Evolutionary conservation across 2,329 filamentous ascomycete genomes (phyloP).

Genomic region (Fusarium sp.): DNA sequence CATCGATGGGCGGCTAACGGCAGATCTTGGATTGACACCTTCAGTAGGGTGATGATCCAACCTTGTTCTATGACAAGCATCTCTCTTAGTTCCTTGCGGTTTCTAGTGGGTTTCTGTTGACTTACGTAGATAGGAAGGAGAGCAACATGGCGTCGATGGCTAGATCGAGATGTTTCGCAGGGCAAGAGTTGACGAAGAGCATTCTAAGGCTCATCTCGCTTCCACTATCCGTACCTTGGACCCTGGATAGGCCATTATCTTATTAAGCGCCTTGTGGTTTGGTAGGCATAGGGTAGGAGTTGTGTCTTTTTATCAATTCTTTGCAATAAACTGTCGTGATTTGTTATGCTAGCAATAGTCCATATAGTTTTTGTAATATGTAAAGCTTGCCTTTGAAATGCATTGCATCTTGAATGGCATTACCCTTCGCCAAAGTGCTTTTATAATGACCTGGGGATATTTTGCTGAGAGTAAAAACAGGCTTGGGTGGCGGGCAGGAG

Average conservation of each 20-base stretch:
- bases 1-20: neutral
- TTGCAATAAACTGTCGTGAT: neutral
- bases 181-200: slow-evolving; percentile 1
- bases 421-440: accelerated
- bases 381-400: neutral
- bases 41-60: neutral
- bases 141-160: neutral
- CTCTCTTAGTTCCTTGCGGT: neutral
- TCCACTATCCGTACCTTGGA: neutral
- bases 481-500: neutral
- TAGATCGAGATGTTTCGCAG: neutral
- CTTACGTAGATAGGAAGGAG: slow-evolving; percentile 19
- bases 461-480: neutral
- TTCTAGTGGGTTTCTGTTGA: slow-evolving; percentile 16
- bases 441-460: accelerated
- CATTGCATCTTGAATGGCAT: accelerated
- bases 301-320: too few species aligned
- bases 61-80: neutral
- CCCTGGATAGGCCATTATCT: neutral
- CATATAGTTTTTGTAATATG: accelerated
- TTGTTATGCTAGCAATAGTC: neutral
- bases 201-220: neutral
- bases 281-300: neutral
- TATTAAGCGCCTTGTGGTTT: neutral
- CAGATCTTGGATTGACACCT: neutral